Conservation (phyloP, 345 rosid species). For the Pseudoturritis turrita region DNA sequence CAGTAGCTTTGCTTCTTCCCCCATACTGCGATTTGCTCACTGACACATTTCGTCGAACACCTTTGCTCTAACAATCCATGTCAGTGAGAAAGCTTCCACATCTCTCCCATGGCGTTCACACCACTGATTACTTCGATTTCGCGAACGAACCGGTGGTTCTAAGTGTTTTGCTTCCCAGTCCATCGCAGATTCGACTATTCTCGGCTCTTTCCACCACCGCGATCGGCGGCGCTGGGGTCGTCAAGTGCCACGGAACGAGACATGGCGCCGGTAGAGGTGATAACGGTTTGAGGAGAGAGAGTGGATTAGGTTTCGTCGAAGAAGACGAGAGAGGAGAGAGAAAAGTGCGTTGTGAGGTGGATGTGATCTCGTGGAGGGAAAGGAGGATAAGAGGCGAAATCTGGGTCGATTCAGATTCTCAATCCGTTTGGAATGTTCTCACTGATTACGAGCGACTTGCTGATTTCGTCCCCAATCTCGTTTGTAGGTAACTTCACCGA, state of each 20-base stretch:
- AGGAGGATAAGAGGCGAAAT: constrained; percentile 69
- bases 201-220: constrained; percentile 8
- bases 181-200: constrained; percentile 15
- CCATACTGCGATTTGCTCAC: background rate
- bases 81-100: constrained; percentile 24
- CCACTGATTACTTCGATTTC: background rate
- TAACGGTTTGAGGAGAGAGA: constrained; percentile 7
- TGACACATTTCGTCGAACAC: constrained; percentile 7
- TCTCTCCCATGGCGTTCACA: constrained; percentile 27
- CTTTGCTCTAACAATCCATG: constrained; percentile 10
- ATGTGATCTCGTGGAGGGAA: constrained; percentile 92
- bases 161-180: constrained; percentile 5
- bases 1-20: constrained; percentile 2
- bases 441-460: constrained; percentile 96
- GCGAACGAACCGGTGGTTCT: constrained; percentile 1
- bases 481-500: constrained; percentile 50
- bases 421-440: constrained; percentile 79
- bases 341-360: constrained; percentile 66
- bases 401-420: constrained; percentile 52
- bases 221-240: constrained; percentile 7
- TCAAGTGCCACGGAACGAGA: constrained; percentile 16
- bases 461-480: constrained; percentile 85
- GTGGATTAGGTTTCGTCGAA: constrained; percentile 20
- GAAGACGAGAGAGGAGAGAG: constrained; percentile 44
- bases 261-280: constrained; percentile 7